These are phyloP conservation scores for Microstroma glucosiphilum DNA, from an alignment of 1,284 basidiomycete genomes.

Conservation along the genomic window DNA sequence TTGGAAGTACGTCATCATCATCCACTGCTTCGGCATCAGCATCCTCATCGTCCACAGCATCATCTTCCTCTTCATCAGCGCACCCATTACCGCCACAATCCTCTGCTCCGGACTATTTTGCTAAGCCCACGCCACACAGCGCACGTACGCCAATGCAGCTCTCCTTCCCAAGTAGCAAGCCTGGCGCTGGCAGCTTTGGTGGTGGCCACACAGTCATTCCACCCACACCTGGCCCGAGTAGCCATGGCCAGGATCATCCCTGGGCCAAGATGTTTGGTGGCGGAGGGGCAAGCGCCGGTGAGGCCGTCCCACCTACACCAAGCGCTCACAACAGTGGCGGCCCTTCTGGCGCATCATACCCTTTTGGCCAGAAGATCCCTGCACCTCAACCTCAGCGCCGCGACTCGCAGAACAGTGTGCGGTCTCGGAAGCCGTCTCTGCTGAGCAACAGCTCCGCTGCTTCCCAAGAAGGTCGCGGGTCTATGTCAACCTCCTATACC, in stretches of 20 bases:
- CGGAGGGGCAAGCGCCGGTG: neutral
- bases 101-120: no score
- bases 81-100: neutral
- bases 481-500: no score
- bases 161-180: no score
- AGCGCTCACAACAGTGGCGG: neutral
- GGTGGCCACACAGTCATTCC: neutral
- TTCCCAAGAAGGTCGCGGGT: no score
- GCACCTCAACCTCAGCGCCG: neutral
- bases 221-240: neutral
- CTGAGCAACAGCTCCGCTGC: no score
- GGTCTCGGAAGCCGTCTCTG: no score
- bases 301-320: neutral
- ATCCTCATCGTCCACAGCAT: neutral
- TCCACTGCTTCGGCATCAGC: no score
- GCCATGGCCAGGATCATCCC: neutral
- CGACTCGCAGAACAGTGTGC: no score
- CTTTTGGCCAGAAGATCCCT: neutral
- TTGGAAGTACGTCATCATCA: no score
- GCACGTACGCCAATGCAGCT: no score
- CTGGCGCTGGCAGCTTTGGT: neutral
- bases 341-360: neutral
- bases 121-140: no score
- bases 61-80: neutral
- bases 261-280: slow-evolving; percentile 2